These are phyloP conservation scores for Onygenales sp. DNA, from an alignment of 2,329 filamentous ascomycete genomes.

Conservation along the genomic window DNA sequence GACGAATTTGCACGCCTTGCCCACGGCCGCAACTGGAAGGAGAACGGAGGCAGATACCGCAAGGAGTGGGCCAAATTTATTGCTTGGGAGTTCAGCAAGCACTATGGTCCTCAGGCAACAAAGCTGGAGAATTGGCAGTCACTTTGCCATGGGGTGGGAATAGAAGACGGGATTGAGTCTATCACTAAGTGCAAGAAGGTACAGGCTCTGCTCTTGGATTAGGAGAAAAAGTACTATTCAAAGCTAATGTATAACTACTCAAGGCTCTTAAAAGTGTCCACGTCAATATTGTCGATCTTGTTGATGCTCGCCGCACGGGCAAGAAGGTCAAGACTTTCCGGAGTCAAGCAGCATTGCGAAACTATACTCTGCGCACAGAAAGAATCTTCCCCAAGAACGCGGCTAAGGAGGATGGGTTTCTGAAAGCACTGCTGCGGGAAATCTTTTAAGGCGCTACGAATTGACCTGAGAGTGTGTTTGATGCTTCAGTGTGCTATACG, in stretches of 20 bases:
- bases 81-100: neutral
- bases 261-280: constrained; percentile 12
- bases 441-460: constrained; percentile 1
- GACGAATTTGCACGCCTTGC: neutral
- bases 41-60: neutral
- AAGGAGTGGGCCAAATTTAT: neutral
- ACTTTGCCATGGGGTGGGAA: neutral
- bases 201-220: neutral
- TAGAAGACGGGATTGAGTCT: neutral
- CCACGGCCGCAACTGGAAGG: neutral
- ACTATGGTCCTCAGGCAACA: neutral
- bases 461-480: too few species aligned
- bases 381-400: constrained; percentile 11
- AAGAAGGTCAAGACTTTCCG: constrained; percentile 8
- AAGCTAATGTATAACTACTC: neutral
- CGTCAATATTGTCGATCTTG: constrained; percentile 11
- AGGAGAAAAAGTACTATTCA: neutral
- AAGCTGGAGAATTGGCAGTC: neutral
- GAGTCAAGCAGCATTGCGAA: constrained; percentile 5
- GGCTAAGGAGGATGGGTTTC: constrained; percentile 11
- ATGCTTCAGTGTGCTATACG: too few species aligned
- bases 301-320: constrained; percentile 10
- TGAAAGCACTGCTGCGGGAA: constrained; percentile 8
- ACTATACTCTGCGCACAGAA: constrained; percentile 8
- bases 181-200: neutral